phyloP scores from a whole-genome alignment of 1,284 basidiomycete species.

The Exobasidium cylindrosporum region DNA sequence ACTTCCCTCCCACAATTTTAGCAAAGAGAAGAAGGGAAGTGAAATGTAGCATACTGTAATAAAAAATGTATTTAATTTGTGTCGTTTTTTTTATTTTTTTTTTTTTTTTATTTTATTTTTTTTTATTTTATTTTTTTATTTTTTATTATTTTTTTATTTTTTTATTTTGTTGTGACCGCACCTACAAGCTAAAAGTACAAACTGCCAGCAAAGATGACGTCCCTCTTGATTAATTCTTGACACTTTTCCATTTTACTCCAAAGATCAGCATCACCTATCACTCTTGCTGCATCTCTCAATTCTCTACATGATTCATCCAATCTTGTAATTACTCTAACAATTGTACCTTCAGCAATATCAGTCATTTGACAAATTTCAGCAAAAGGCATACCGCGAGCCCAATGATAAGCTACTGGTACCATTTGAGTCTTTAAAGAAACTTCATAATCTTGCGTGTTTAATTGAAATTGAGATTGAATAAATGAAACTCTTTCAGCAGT shows the following conservation, averaged over 20 bases:
- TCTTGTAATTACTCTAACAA: constrained; percentile 92
- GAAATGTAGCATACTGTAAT: no score
- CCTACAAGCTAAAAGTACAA: constrained; percentile 35
- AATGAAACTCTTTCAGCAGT: constrained; percentile 80
- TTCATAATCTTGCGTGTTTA: constrained; percentile 57
- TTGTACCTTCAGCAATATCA: constrained; percentile 93
- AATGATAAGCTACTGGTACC: constrained; percentile 94
- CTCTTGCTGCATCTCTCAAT: constrained; percentile 91
- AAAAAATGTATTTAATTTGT: no score
- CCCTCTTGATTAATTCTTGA: constrained; percentile 72
- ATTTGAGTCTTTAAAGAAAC: constrained; percentile 62
- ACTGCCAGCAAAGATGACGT: constrained; percentile 52
- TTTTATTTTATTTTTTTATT: no score
- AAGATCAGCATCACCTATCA: constrained; percentile 91
- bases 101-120: no score
- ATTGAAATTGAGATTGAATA: constrained; percentile 69
- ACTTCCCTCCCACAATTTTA: no score
- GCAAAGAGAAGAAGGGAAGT: no score
- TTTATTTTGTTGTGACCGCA: background rate
- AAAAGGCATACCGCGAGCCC: constrained; percentile 98
- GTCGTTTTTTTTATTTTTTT: no score
- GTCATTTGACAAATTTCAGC: constrained; percentile 88
- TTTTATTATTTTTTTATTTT: background rate
- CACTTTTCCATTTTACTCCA: constrained; percentile 98
- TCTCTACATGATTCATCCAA: constrained; percentile 96